Base-by-base conservation (phyloP, 371 early-diverging fungal genomes). In the Dichotomocladium elegans region DNA sequence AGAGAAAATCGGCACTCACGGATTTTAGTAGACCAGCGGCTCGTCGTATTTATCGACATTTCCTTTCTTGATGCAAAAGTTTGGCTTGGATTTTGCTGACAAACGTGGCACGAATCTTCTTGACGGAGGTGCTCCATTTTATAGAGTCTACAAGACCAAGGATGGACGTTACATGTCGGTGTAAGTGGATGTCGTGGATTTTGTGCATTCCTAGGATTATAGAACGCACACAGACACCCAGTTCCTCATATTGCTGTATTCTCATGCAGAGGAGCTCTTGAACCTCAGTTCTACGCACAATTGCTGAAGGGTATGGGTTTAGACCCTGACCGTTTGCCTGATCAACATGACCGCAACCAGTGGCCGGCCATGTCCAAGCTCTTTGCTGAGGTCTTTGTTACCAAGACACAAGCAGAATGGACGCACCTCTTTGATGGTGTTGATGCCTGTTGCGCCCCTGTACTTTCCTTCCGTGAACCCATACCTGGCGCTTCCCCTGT, bases 381-480 rank as follows among this genome's bases (percentile, higher is more conserved):
- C 25, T 84, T 90, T 53, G 65, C 64, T 15, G 53, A 60, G 3
- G 58, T 76, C 17, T 87, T 90, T 61, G 53, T 54, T 2, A 41
- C 66, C 24, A 86, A 82, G 59, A 85, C 87, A 0, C 85, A 80
- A 37, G 70, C 68, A 0, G 87, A 88, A 60, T 90, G 90, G 90
- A 66, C 66, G 2, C 47, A 55, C n/a, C 72, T 88, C 7, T 88
- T 87, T 68, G 74, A 80, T 30, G 68, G 73, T 5, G 80, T 80
- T 3, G 90, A 90, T 63, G 87, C 90, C 1, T 90, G 90, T 60
- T 82, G 81, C 3, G 82, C 86, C 2, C 88, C 90, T n/a, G 79
- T 90, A 5, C 60, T 88, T 30, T 73, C 74, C 1, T 64, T 64
- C 26, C 70, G 73, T 25, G 76, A 85, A 24, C 70, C 66, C 9